These are phyloP conservation scores for Corynespora cassiicola DNA, from an alignment of 2,329 filamentous ascomycete genomes.

Conservation along the genomic window DNA sequence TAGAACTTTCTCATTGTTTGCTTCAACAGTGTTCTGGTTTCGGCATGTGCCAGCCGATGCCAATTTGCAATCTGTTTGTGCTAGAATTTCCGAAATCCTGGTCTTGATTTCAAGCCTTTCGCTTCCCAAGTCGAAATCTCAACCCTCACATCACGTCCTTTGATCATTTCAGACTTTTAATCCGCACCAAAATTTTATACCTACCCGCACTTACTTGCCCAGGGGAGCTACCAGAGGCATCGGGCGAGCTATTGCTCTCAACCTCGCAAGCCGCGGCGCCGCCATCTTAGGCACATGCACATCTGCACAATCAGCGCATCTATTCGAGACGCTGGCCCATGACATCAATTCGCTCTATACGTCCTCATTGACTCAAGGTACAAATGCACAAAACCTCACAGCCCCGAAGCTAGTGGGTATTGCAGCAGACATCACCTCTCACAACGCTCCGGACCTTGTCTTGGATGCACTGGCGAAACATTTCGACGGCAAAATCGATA, in stretches of 20 bases:
- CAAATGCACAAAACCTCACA: constrained; percentile 1
- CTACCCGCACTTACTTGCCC: background rate
- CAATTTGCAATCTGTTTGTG: background rate
- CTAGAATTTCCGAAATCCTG: background rate
- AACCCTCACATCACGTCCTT: too few species aligned
- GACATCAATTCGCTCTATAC: constrained; percentile 17
- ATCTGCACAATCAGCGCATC: constrained; percentile 15
- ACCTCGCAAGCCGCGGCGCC: constrained; percentile 30
- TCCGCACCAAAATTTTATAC: too few species aligned
- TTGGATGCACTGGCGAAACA: constrained; percentile 10
- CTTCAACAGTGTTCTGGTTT: background rate
- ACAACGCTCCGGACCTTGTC: constrained; percentile 6
- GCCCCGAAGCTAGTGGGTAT: constrained; percentile 14
- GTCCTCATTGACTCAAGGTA: background rate
- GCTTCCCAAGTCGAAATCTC: background rate
- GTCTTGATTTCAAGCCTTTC: background rate
- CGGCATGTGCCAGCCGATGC: background rate
- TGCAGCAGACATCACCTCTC: constrained; percentile 13
- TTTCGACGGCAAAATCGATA: constrained; percentile 19
- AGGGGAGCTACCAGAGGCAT: constrained; percentile 35
- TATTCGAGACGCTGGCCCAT: constrained; percentile 20
- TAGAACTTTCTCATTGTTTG: background rate
- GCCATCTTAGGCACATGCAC: constrained; percentile 32
- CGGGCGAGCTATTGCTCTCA: constrained; percentile 29
- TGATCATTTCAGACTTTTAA: too few species aligned